Base-by-base conservation (phyloP, 768 basidiomycete genomes). In the Termitomyces sp. region DNA sequence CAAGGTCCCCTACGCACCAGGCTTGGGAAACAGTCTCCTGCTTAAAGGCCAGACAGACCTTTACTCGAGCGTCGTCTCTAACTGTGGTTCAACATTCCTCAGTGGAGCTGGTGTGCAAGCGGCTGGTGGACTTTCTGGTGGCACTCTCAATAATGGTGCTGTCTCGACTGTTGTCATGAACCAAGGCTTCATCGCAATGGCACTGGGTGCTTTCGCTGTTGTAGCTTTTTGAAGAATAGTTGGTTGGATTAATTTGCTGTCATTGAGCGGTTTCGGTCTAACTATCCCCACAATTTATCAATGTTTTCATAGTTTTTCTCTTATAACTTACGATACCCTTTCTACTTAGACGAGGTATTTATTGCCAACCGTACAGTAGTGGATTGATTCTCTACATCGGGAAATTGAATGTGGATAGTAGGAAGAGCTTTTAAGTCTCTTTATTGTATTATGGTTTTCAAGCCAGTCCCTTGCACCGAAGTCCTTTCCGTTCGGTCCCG, bases 71-170 rank as follows among this genome's bases (percentile, higher is more conserved):
- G 76, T 94, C 64, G 68, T 74, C 42, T 62, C 62, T 56, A 86
- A 77, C 41, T 99, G 96, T 69, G 90, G 90, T 4, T 28, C 70
- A 8, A 78, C 73, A 65, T 97, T 93, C 82, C 77, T 93, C 57
- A 79, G 72, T 57, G 81, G 83, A 39, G 82, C 80, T 50, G 62
- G 62, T 20, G 82, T 87, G 33, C 77, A 84, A 67, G 88, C 87
- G 46, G 90, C 88, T 37, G 89, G 88, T 62, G 78, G 78, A 24
- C 66, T 86, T 52, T 75, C 78, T 5, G 24, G 75, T 46, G 76
- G 76, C 53, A 62, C 75, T 51, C 53, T 66, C 41, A 52, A 62
- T 56, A 59, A 58, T 31, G 70, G 69, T 22, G 71, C 70, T 34
- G 56, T 60, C 33, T 62, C 54, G 31, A 59, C 69, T 37, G 63